Conservation (phyloP, 306 rosid genomes). For the Corylus americana region DNA sequence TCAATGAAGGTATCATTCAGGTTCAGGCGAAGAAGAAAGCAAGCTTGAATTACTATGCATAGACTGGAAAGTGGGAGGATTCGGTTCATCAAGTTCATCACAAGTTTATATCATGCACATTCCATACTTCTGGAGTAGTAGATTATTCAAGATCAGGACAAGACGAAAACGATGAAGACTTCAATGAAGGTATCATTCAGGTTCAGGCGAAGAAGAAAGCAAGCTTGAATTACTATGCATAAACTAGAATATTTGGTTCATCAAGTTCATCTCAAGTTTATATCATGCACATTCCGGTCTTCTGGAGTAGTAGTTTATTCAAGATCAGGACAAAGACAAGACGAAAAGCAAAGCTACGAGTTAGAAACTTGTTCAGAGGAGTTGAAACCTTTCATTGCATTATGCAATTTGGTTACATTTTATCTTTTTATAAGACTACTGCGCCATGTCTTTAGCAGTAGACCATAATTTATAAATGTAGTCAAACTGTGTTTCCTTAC, state of each 20-base stretch:
- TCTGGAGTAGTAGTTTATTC: neutral
- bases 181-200: constrained; percentile 89
- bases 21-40: constrained; percentile 95
- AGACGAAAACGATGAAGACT: constrained; percentile 90
- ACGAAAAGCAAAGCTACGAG: neutral
- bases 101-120: neutral
- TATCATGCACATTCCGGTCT: neutral
- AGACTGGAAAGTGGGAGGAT: constrained; percentile 26
- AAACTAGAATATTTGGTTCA: constrained; percentile 16
- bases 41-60: constrained; percentile 89
- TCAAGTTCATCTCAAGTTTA: neutral
- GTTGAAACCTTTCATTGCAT: neutral
- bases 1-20: constrained; percentile 89
- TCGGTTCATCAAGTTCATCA: neutral
- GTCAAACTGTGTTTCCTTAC: neutral
- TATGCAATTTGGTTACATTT: neutral
- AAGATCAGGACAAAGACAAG: too few relatives aligned
- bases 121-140: neutral
- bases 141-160: neutral
- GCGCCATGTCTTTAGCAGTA: too few relatives aligned
- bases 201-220: constrained; percentile 95
- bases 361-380: neutral
- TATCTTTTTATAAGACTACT: neutral
- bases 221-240: constrained; percentile 89
- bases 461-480: neutral